Evolutionary conservation across 305 asterid genomes (phyloP).

Genomic region (Fraxinus angustifolia): DNA sequence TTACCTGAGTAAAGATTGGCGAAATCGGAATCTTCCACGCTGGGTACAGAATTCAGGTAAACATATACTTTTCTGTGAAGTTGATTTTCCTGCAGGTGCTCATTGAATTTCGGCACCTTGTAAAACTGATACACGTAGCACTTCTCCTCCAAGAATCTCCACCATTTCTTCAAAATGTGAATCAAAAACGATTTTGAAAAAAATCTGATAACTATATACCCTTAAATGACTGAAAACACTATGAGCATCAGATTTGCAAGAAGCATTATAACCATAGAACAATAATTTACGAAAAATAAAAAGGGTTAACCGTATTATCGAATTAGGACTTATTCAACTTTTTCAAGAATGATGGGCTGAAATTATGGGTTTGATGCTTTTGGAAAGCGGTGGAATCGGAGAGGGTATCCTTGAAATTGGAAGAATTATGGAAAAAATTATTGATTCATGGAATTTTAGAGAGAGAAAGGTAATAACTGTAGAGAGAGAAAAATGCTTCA

Average conservation of each 20-base stretch:
- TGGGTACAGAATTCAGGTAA: too few species aligned
- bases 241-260: constrained; percentile 33
- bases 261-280: constrained; percentile 35
- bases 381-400: background rate
- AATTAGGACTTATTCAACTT: background rate
- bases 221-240: constrained; percentile 25
- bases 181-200: constrained; percentile 47
- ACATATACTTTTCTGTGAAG: too few species aligned
- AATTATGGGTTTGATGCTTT: background rate
- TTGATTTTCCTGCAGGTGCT: too few species aligned
- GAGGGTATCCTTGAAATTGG: constrained; percentile 13
- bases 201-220: constrained; percentile 32
- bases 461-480: too few species aligned
- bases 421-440: background rate
- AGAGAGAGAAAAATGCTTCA: background rate
- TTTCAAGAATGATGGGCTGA: background rate
- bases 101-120: too few species aligned
- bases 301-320: background rate
- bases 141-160: constrained; percentile 44
- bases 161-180: constrained; percentile 37
- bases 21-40: too few species aligned
- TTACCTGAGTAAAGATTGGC: too few species aligned
- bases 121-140: constrained; percentile 25
- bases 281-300: background rate
- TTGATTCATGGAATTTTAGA: background rate